Conservation (phyloP, 2,329 filamentous ascomycete species). For the Escovopsis sp. region DNA sequence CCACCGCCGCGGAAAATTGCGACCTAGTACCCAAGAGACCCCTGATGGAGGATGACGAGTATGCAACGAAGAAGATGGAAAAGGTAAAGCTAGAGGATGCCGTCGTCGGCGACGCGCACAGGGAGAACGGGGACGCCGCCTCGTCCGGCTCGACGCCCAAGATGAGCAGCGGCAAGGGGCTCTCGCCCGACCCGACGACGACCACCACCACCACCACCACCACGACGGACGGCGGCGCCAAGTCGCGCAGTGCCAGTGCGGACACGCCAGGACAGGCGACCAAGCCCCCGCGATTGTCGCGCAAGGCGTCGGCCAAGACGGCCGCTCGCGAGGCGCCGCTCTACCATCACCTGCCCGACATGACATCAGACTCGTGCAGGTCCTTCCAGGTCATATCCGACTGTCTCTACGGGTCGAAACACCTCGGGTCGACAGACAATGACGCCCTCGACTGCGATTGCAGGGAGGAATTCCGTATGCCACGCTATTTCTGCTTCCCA, state of each 20-base stretch:
- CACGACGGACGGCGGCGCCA: conserved; percentile 20
- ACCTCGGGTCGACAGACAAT: conserved; percentile 81
- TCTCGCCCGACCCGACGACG: conserved; percentile 25
- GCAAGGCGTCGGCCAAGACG: conserved; percentile 56
- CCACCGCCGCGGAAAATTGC: no score
- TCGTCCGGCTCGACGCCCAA: conserved; percentile 22
- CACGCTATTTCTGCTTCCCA: conserved; percentile 2
- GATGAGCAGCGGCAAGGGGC: conserved; percentile 12
- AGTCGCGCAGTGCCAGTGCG: conserved; percentile 32
- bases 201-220: no score
- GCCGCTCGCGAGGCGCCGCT: conserved; percentile 47
- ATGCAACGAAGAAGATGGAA: conserved; percentile 27
- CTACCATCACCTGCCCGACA: conserved; percentile 63
- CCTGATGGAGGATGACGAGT: conserved; percentile 28
- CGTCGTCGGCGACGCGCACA: conserved; percentile 19
- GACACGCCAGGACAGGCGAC: conserved; percentile 28
- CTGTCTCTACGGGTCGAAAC: conserved; percentile 84
- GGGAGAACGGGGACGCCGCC: conserved; percentile 25
- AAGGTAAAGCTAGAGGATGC: conserved; percentile 30
- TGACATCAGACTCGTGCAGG: conserved; percentile 58
- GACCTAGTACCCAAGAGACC: conserved; percentile 4
- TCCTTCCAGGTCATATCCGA: conserved; percentile 70
- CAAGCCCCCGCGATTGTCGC: conserved; percentile 55
- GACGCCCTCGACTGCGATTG: conserved; percentile 91
- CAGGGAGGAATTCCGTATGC: conserved; percentile 85